Conservation (phyloP, 2,329 filamentous ascomycete species). For the Diaporthe capsici region DNA sequence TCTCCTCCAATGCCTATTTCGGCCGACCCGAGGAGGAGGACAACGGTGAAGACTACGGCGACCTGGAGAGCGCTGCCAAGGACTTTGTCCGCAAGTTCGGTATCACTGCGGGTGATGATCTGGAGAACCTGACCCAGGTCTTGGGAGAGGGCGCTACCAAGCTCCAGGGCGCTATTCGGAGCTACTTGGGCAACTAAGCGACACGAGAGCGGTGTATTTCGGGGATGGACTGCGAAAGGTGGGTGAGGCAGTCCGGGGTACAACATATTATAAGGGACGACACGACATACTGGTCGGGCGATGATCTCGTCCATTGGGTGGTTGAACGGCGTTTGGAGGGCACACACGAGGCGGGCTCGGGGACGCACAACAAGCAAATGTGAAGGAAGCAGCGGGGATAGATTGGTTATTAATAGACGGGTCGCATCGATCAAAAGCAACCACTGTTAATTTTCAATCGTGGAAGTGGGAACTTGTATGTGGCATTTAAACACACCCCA, state of each 20-base stretch:
- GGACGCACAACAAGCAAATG: conserved; percentile 7
- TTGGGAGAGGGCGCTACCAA: conserved; percentile 88
- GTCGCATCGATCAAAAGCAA: conserved; percentile 31
- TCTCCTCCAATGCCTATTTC: conserved; percentile 98
- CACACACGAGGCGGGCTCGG: conserved; percentile 18
- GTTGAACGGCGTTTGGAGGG: conserved; percentile 30
- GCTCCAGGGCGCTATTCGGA: conserved; percentile 82
- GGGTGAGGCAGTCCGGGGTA: not conserved
- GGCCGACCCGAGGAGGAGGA: conserved; percentile 86
- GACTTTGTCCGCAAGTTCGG: conserved; percentile 97
- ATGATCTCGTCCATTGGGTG: conserved; percentile 25
- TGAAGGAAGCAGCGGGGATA: conserved; percentile 23
- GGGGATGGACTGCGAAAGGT: not conserved
- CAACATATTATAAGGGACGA: conserved; percentile 12
- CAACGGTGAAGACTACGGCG: conserved; percentile 83
- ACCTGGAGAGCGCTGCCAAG: conserved; percentile 92
- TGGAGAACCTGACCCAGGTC: conserved; percentile 88
- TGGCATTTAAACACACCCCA: not conserved
- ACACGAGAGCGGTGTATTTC: not conserved
- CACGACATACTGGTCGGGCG: not conserved
- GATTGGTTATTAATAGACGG: conserved; percentile 40
- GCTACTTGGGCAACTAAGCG: conserved; percentile 72
- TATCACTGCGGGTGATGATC: conserved; percentile 93
- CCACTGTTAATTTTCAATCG: not conserved
- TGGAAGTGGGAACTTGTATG: not conserved